Base-by-base conservation (phyloP, 441 rosid species). In the Croton laevigatus region DNA sequence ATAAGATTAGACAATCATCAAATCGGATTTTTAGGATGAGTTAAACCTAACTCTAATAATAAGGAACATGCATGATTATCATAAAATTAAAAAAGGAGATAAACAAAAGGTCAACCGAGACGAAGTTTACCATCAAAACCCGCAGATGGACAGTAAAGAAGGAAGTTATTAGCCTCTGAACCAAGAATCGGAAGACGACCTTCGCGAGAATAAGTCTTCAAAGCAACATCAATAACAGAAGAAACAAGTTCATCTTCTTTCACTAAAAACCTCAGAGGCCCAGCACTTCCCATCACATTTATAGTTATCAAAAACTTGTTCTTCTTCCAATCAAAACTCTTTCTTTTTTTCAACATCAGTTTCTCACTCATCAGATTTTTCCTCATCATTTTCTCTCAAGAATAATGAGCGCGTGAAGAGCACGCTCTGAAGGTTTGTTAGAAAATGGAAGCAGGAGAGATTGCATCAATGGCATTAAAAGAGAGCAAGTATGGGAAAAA, bases 171-270 rank as follows among this genome's bases (percentile, higher is more conserved):
- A 57, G 83, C 85, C 79, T 91, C 82, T 8, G 89, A 84, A 9
- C 96, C 94, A 49, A 93, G 87, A 70, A 86, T 71, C 0, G 98
- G 98, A 13, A 93, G 94, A 14, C 98, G 84, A 49, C 90, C 97
- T 75, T 84, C 98, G 10, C 92, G 89, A 42, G 94, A 89, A 73
- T 89, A 91, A 52, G 70, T 65, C 78, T 91, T 93, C 64, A 93
- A 78, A 44, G 88, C 89, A 52, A 89, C 85, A 19, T 88, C 92
- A 20, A 91, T 89, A 12, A 91, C 93, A 3, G 79, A 81, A 53
- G 80, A 85, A n/a, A 93, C 90, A 11, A 79, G 76, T 64, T 93
- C 86, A 40, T 84, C 86, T 64, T 89, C 94, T 62, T 77, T 81
- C 3, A 89, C 90, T 1, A 93, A 85, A 62, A 88, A 86, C 66